A percentile compares a stretch with the other conserved stretches of the same genome.
Evolutionary conservation across 352 stramenopile species (phyloP).

Genomic region (Globisporangium paddicum): DNA sequence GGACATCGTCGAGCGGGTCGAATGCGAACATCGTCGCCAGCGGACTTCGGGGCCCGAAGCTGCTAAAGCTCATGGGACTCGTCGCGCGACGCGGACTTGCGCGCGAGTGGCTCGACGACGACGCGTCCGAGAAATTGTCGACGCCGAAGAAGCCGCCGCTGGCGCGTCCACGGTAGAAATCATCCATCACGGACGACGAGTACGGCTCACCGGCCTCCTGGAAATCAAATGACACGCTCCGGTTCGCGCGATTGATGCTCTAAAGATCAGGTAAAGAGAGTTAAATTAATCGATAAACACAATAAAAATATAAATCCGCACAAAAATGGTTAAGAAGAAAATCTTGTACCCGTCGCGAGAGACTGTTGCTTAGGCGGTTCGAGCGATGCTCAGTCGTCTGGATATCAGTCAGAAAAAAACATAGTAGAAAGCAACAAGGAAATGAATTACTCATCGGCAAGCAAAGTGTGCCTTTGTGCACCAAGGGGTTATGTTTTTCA

Average conservation of each 20-base stretch:
- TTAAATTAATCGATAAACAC: not conserved
- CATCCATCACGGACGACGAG: conserved; percentile 31
- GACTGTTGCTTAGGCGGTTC: conserved; percentile 41
- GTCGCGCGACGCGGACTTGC: conserved; percentile 49
- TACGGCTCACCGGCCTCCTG: conserved; percentile 52
- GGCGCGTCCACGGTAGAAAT: conserved; percentile 45
- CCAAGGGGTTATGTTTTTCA: too few relatives aligned
- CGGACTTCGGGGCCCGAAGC: conserved; percentile 63
- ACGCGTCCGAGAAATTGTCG: conserved; percentile 53
- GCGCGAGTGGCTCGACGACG: conserved; percentile 32
- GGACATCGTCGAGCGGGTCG: conserved; percentile 63
- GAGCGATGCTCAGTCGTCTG: conserved; percentile 39
- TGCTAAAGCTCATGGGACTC: conserved; percentile 51
- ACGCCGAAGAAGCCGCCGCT: conserved; percentile 40
- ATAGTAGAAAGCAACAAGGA: not conserved
- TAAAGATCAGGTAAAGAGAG: conserved; percentile 14
- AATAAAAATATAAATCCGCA: too few relatives aligned
- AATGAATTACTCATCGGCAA: not conserved
- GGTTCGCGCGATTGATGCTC: conserved; percentile 65
- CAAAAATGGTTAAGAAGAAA: not conserved
- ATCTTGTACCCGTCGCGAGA: conserved; percentile 48
- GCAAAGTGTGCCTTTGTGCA: not conserved
- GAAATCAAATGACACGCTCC: conserved; percentile 74
- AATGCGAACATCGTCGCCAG: conserved; percentile 68
- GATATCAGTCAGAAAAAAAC: not conserved